Evolutionary conservation across 2,329 filamentous ascomycete species (phyloP), one percentile per base, ranked within the genome.

Genomic region (Tolypocladium inflatum): DNA sequence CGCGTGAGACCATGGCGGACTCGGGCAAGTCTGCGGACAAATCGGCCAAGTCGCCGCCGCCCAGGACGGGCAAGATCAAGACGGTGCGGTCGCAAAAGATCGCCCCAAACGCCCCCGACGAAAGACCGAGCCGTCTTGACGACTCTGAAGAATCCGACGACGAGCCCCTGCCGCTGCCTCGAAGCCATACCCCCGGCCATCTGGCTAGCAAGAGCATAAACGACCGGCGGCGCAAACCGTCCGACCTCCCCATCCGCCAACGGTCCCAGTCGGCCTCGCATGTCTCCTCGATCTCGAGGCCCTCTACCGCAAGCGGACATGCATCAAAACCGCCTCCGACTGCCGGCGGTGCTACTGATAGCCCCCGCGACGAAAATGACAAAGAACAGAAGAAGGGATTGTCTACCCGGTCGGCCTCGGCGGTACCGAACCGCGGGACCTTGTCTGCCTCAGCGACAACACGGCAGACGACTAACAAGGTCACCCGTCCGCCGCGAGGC

Each of bases 141-240:
- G 68, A 74, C 58, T 68, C 69, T 37, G 71, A 73, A 56, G 68
- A 72, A 38, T 67, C 66, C 21, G 65, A 68, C 50, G 71, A 76
- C 26, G 66, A 57, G 61, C 66, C 67, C 59, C 70, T 68, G 57
- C 71, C 77, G 54, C 67, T 81, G 51, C 73, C 77, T 35, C 78
- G 83, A 63, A 85, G 79, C 66, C 83, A 86, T 67, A 86, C 83
- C 1, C 83, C 83, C 1, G 82, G 83, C 58, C 82, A 85, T 64
- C 76, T 86, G 45, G 73, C 84, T 15, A 78, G 80, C 63, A 85
- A 81, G 72, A 83, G 80, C 71, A 78, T 64, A 55, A 67, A 80
- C 60, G 76, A 78, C 57, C 74, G 74, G 60, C 76, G 77, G 59
- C 75, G 76, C 55, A 81, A 79, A 62, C 70, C 78, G 35, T 78